phyloP scores from a whole-genome alignment of 192 early-diverging fungal genomes.

The Coemansia sp. region DNA sequence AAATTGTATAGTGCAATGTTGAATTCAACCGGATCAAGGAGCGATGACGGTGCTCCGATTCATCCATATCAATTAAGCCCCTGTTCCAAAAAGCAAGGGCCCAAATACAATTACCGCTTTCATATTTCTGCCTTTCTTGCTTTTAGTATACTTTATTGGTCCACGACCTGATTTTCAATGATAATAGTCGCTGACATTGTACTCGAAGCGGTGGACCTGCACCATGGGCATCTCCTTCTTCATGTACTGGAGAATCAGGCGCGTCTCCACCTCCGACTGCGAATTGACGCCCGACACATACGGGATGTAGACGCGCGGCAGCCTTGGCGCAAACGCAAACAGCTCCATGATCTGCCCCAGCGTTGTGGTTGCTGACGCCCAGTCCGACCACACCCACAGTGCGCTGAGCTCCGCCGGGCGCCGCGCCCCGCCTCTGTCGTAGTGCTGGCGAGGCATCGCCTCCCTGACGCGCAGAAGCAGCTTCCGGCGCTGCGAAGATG shows the following conservation, averaged over 20 bases:
- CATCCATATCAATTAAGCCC: no score
- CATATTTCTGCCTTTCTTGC: no score
- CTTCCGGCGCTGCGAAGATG: slow-evolving; percentile 47
- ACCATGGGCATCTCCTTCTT: slow-evolving; percentile 46
- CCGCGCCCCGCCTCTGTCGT: slow-evolving; percentile 12
- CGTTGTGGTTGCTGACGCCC: slow-evolving; percentile 47
- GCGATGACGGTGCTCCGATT: no score
- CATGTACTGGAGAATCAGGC: slow-evolving; percentile 50
- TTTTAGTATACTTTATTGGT: no score
- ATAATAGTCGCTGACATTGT: slow-evolving; percentile 41
- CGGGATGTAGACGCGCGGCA: slow-evolving; percentile 46
- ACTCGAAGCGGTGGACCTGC: slow-evolving; percentile 48
- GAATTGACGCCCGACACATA: slow-evolving; percentile 41
- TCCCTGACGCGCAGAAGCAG: slow-evolving; percentile 46
- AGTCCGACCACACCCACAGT: slow-evolving; percentile 53
- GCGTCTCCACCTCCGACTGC: slow-evolving; percentile 46
- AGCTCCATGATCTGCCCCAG: slow-evolving; percentile 42
- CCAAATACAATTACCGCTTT: no score
- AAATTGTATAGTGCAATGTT: no score
- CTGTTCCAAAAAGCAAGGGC: no score
- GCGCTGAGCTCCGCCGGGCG: slow-evolving; percentile 41
- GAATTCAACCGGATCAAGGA: no score
- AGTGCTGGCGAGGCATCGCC: slow-evolving; percentile 27
- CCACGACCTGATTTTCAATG: no score
- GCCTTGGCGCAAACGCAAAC: slow-evolving; percentile 33